phyloP scores from a whole-genome alignment of 1,139 yeast genomes.

The Wickerhamomyces sp. region DNA sequence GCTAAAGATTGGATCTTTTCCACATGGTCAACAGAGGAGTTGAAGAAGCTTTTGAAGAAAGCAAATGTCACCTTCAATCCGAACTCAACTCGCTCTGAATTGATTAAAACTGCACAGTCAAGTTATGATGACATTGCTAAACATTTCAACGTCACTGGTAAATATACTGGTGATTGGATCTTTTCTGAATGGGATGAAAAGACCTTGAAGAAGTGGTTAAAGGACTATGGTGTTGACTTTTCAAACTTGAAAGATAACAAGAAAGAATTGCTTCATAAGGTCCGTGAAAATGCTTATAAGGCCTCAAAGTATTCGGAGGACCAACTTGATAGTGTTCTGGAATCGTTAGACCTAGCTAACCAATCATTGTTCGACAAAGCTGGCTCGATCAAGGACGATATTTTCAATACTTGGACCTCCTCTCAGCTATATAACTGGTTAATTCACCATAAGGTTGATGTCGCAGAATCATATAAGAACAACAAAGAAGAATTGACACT shows the following conservation, averaged over 20 bases:
- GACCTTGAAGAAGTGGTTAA: constrained; percentile 43
- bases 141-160: constrained; percentile 35
- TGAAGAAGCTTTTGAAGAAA: constrained; percentile 34
- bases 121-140: constrained; percentile 35
- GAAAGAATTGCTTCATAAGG: constrained; percentile 39
- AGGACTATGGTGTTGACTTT: constrained; percentile 39
- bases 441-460: constrained; percentile 36
- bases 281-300: constrained; percentile 38
- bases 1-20: constrained; percentile 32
- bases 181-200: constrained; percentile 42
- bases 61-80: constrained; percentile 31
- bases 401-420: constrained; percentile 44
- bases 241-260: constrained; percentile 30
- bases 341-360: constrained; percentile 33
- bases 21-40: constrained; percentile 44
- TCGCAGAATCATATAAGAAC: constrained; percentile 30
- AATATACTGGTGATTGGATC: constrained; percentile 47
- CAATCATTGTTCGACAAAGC: constrained; percentile 35
- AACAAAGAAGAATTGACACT: constrained; percentile 34
- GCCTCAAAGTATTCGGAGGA: constrained; percentile 34
- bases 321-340: constrained; percentile 35
- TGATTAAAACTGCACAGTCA: constrained; percentile 34
- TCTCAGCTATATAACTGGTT: constrained; percentile 45
- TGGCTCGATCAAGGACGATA: constrained; percentile 38
- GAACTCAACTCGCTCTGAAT: constrained; percentile 25